Percentiles rank a stretch among this genome's conserved stretches.
These are phyloP conservation scores for Phytophthora pini DNA, from an alignment of 352 stramenopile genomes.

Conservation along the genomic window DNA sequence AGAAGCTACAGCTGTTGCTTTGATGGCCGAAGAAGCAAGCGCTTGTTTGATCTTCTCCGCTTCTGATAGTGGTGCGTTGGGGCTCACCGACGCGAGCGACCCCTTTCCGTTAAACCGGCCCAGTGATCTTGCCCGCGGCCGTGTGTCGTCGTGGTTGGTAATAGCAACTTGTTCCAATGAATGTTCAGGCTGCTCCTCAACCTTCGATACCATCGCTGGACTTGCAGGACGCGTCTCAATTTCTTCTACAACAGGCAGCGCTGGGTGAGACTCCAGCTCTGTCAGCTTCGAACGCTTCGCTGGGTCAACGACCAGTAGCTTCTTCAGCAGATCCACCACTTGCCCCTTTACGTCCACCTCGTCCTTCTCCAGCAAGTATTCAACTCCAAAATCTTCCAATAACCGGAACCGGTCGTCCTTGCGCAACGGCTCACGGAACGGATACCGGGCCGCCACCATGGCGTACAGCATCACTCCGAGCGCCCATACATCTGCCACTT, in stretches of 20 bases:
- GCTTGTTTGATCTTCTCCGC: slow-evolving; percentile 36
- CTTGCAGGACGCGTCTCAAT: slow-evolving; percentile 15
- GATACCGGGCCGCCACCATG: slow-evolving; percentile 72
- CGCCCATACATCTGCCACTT: slow-evolving; percentile 77
- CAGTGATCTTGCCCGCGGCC: slow-evolving; percentile 28
- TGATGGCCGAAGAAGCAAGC: slow-evolving; percentile 24
- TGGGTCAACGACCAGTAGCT: slow-evolving; percentile 65
- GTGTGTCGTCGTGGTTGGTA: slow-evolving; percentile 16
- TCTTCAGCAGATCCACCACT: slow-evolving; percentile 58
- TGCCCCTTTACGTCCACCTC: slow-evolving; percentile 61
- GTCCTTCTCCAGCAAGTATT: slow-evolving; percentile 73
- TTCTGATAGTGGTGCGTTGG: slow-evolving; percentile 19
- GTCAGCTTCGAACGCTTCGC: slow-evolving; percentile 45
- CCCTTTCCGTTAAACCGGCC: slow-evolving; percentile 36
- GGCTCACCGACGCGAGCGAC: slow-evolving; percentile 29
- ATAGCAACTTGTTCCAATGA: slow-evolving; percentile 1
- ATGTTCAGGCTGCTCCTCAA: slow-evolving; percentile 7
- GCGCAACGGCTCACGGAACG: slow-evolving; percentile 62
- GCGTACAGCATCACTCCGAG: slow-evolving; percentile 84
- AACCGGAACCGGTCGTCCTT: slow-evolving; percentile 65
- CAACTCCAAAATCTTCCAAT: slow-evolving; percentile 60
- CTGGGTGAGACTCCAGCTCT: slow-evolving; percentile 50
- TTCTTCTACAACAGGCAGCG: slow-evolving; percentile 24
- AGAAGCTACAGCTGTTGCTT: slow-evolving; percentile 15
- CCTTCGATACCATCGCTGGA: neutral